Conservation (phyloP, 2,329 filamentous ascomycete species). For the Neonectria magnoliae region DNA sequence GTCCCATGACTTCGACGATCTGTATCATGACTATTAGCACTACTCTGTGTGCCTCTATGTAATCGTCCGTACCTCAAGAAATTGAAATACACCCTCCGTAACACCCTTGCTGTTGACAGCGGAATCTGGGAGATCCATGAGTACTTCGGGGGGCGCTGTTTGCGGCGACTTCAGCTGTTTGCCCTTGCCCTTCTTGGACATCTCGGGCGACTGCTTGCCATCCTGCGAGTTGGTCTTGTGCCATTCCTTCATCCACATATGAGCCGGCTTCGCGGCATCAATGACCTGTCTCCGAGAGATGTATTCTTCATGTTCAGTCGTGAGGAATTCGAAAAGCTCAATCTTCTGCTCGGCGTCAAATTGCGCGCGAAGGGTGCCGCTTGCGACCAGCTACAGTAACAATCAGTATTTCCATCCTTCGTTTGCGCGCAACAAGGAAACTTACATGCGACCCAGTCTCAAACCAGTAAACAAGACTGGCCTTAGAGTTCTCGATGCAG, state of each 20-base stretch:
- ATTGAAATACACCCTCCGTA: slow-evolving; percentile 69
- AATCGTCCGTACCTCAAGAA: slow-evolving; percentile 65
- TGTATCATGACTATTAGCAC: slow-evolving; percentile 46
- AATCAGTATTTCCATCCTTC: slow-evolving; percentile 39
- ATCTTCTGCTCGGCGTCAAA: slow-evolving; percentile 85
- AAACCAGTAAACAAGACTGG: slow-evolving; percentile 91
- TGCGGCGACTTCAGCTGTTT: slow-evolving; percentile 69
- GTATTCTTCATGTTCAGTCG: slow-evolving; percentile 82
- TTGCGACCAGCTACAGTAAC: slow-evolving; percentile 73
- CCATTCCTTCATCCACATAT: slow-evolving; percentile 75
- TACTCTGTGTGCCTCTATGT: slow-evolving; percentile 30
- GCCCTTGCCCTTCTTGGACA: slow-evolving; percentile 73
- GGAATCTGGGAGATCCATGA: slow-evolving; percentile 67
- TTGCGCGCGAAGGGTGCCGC: slow-evolving; percentile 79
- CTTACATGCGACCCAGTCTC: slow-evolving; percentile 82
- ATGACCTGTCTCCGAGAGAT: slow-evolving; percentile 75
- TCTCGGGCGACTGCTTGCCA: slow-evolving; percentile 69
- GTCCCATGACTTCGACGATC: slow-evolving; percentile 73
- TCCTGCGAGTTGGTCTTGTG: slow-evolving; percentile 66
- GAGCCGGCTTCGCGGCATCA: slow-evolving; percentile 68
- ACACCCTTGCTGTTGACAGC: slow-evolving; percentile 68
- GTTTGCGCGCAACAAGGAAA: not conserved
- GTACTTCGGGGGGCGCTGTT: slow-evolving; percentile 65
- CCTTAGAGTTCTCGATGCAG: slow-evolving; percentile 78
- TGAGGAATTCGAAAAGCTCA: slow-evolving; percentile 85